Base-by-base conservation (phyloP, 495 filamentous ascomycete species). In the Opeltia flavorubescens region DNA sequence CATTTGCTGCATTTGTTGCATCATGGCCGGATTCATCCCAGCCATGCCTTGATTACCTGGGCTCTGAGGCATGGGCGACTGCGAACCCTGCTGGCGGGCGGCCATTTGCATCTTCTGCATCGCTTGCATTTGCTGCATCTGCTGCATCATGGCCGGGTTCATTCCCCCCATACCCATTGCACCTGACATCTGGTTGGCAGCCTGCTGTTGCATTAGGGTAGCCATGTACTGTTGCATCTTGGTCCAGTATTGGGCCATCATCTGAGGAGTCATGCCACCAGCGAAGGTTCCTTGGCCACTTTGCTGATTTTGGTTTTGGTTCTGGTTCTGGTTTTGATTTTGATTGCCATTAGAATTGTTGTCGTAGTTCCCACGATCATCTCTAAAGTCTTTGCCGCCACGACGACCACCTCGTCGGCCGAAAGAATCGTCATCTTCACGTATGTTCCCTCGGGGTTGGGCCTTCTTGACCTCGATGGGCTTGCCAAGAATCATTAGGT, bases 231-330 rank as follows among this genome's bases (percentile, higher is more conserved):
- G 84, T 61, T 98, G 93, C 86, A 98, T 94, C 21, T 88, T 78
- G 59, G 93, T 84, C 77, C 89, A 87, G 65, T 95, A 95, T 63
- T 94, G 87, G 2, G 91, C 91, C 88, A 98, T 95, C 75, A 94
- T 77, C 57, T 93, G 86, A 0, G 91, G 91, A 7, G 83, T 88
- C 78, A 96, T 86, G 26, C 82, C 81, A 35, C 63, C 65, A 24
- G 57, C 55, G 58, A 70, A 63, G 33, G 66, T 64, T 33, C 50
- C 61, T 51, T 68, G 63, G n/a, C 30, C 31, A 29, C 57, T 62
- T 50, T 66, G 63, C 31, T 56, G 13, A 29, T 17, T 33, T 26
- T 35, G 24, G 7, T 34, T 40, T 66, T 63, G 77, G 55, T 45
- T 62, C 48, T 58, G 56, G 55, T 74, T 68, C 50, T 62, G 62